phyloP scores from a whole-genome alignment of 1,284 basidiomycete genomes.

The Ganoderma sinense region DNA sequence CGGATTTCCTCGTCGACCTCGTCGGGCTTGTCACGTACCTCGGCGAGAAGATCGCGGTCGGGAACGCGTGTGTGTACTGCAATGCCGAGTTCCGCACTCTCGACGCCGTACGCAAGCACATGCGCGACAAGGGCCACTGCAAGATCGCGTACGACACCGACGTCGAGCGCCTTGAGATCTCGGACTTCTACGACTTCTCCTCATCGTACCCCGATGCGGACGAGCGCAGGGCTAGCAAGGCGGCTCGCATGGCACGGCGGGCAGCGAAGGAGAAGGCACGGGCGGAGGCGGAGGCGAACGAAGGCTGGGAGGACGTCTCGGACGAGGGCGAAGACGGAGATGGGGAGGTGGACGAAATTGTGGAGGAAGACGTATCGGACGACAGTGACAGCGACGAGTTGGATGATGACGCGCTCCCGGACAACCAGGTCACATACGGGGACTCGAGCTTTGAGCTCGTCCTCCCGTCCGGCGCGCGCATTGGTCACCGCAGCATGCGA shows the following conservation, averaged over 20 bases:
- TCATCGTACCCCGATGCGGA: slow-evolving; percentile 76
- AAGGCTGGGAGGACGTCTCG: slow-evolving; percentile 70
- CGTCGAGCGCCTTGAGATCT: slow-evolving; percentile 84
- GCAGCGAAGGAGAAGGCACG: slow-evolving; percentile 40
- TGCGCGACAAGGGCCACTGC: slow-evolving; percentile 95
- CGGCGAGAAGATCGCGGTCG: slow-evolving; percentile 93
- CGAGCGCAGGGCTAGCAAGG: slow-evolving; percentile 42
- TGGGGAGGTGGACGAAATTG: slow-evolving; percentile 65
- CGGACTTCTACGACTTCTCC: slow-evolving; percentile 95
- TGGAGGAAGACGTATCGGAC: slow-evolving; percentile 46
- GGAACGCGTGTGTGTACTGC: slow-evolving; percentile 94
- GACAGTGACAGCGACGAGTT: slow-evolving; percentile 39
- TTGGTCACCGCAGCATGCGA: slow-evolving; percentile 90
- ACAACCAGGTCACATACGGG: slow-evolving; percentile 71
- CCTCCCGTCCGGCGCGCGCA: slow-evolving; percentile 90
- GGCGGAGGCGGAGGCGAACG: slow-evolving; percentile 54
- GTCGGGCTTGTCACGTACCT: slow-evolving; percentile 87
- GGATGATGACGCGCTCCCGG: slow-evolving; percentile 54
- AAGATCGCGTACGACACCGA: slow-evolving; percentile 93
- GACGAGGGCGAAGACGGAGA: slow-evolving; percentile 54
- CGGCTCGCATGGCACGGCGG: slow-evolving; percentile 36
- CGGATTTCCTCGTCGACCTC: slow-evolving; percentile 88
- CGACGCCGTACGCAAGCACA: slow-evolving; percentile 91
- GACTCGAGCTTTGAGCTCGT: slow-evolving; percentile 90
- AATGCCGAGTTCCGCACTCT: slow-evolving; percentile 84